These are phyloP conservation scores for Cucurbita ficifolia DNA, from an alignment of 306 rosid species.

Conservation along the genomic window DNA sequence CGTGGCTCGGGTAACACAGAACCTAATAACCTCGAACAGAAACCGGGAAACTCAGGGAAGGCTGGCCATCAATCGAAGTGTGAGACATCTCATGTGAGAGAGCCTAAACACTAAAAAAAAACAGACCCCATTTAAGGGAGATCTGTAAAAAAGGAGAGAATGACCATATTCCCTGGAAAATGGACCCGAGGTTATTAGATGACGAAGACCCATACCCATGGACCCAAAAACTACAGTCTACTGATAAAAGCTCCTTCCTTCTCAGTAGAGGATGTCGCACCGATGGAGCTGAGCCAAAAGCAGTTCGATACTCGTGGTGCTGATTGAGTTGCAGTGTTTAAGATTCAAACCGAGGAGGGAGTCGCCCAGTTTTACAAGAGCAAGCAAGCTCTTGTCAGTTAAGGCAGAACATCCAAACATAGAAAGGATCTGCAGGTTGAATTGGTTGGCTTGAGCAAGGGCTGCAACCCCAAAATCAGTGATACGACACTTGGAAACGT, in stretches of 20 bases:
- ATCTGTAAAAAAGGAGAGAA: constrained; percentile 42
- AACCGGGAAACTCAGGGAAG: constrained; percentile 37
- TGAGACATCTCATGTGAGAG: constrained; percentile 22
- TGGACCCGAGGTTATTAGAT: constrained; percentile 28
- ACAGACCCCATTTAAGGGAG: constrained; percentile 42
- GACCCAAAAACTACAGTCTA: constrained; percentile 66
- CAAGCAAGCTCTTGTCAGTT: constrained; percentile 49
- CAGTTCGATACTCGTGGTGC: constrained; percentile 30
- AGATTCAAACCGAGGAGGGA: constrained; percentile 67
- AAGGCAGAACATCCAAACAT: constrained; percentile 46
- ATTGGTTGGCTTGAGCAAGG: constrained; percentile 30
- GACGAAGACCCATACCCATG: constrained; percentile 35
- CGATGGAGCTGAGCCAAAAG: constrained; percentile 55
- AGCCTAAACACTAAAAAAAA: constrained; percentile 34
- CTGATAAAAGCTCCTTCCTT: constrained; percentile 13
- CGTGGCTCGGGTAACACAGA: constrained; percentile 11
- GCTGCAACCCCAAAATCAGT: constrained; percentile 57
- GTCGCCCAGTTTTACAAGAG: constrained; percentile 45
- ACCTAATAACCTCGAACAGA: background rate
- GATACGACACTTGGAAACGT: constrained; percentile 58
- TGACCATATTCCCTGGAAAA: constrained; percentile 63
- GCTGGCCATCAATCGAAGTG: constrained; percentile 29
- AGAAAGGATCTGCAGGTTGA: constrained; percentile 57
- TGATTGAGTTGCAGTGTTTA: constrained; percentile 52
- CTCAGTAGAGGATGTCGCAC: constrained; percentile 66